Percentiles rank a stretch among this genome's conserved stretches.
phyloP scores from a whole-genome alignment of 805 yeast genomes.

The Clavispora vitiphila region DNA sequence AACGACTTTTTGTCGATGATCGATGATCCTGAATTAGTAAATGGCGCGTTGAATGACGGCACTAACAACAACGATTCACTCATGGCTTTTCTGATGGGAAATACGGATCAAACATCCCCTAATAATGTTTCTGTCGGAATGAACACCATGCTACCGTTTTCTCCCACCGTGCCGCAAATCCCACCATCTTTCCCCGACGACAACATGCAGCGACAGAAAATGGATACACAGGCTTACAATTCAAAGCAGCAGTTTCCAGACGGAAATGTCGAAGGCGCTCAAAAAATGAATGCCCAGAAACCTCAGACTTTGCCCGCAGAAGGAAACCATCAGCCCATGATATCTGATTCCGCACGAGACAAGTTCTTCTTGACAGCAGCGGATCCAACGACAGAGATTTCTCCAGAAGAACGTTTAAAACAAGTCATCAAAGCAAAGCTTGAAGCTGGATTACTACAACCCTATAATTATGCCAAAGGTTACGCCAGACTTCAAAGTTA shows the following conservation, averaged over 20 bases:
- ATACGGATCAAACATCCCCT: not conserved
- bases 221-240: not conserved
- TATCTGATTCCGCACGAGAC: conserved; percentile 79
- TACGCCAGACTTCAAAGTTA: conserved; percentile 84
- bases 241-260: conserved; percentile 1
- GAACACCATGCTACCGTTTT: conserved; percentile 23
- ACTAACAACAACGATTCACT: conserved; percentile 10
- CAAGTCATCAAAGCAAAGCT: conserved; percentile 92
- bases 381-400: conserved; percentile 89
- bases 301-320: not conserved
- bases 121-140: conserved; percentile 5
- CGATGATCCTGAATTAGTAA: conserved; percentile 74
- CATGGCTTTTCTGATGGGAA: conserved; percentile 10
- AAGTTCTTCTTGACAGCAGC: conserved; percentile 95
- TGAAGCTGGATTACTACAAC: conserved; percentile 88
- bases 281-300: not conserved
- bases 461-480: conserved; percentile 91
- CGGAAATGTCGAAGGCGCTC: conserved; percentile 14
- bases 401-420: conserved; percentile 89
- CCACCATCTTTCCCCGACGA: not conserved
- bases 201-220: not conserved
- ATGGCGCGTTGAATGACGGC: conserved; percentile 31
- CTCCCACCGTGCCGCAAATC: conserved; percentile 18
- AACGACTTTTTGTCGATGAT: conserved; percentile 87
- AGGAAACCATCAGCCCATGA: conserved; percentile 32